Base-by-base conservation (phyloP, 257 asterid species). In the Plantago elongata region DNA sequence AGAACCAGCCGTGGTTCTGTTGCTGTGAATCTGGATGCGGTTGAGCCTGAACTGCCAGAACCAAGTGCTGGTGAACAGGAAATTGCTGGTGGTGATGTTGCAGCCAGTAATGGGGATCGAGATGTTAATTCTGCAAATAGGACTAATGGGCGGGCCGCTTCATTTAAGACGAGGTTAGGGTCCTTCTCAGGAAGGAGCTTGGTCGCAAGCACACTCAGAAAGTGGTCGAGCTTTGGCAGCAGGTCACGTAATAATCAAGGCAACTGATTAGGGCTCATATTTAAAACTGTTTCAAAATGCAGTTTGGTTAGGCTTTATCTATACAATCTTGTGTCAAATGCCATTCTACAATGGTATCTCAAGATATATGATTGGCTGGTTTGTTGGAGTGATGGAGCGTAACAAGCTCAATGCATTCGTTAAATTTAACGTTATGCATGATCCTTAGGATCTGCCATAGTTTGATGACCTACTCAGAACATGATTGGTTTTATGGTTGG, bases 201-300 rank as follows among this genome's bases (percentile, higher is more conserved):
- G 57, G 81, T 81, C 64, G 74, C 81, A n/a, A 72, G 91, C 79
- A 60, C 90, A 17, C 74, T 90, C 64, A 81, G 83, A 74, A 83
- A 85, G 80, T 84, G 92, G 95, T 67, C 94, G 5, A 79, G 91
- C 77, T 77, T 79, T 43, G 88, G 89, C 51, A 78, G 85, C 64
- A 68, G 86, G 58, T 74, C 84, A 3, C 65, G 84, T 70, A 70
- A 71, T 63, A 80, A 64, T 60, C 73, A 18, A 62, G 60, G 58
- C 62, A 52, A 56, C 11, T 64, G 54, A 67, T 22, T 22, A 22
- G 2, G 27, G 27, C 47, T 34, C 7, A 34, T 34, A 34, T 34
- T 34, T 34, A 34, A 2, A 34, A 4, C 57, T 65, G 40, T 67
- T 66, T 66, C 54, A 50, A n/a, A 45, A 13, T 57, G 74, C 62